Conservation (phyloP, 371 early-diverging fungal genomes). For the Chytridium lagenaria region DNA sequence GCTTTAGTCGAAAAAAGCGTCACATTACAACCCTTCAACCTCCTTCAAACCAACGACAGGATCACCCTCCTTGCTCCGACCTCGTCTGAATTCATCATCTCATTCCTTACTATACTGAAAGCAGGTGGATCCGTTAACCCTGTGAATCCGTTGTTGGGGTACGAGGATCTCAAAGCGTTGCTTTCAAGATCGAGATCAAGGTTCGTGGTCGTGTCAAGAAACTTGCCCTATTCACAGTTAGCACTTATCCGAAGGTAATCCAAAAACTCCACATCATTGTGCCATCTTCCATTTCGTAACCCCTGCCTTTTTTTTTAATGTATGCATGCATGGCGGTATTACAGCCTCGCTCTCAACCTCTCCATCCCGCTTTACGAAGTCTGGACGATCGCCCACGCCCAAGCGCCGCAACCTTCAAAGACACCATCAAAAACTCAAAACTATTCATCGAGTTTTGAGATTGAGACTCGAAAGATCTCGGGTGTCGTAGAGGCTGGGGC, state of each 20-base stretch:
- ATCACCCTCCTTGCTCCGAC: conserved; percentile 76
- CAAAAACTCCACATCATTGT: too few relatives aligned
- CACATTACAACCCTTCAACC: conserved; percentile 31
- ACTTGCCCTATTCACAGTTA: conserved; percentile 41
- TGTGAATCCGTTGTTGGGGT: conserved; percentile 76
- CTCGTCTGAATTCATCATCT: conserved; percentile 69
- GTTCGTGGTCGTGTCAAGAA: conserved; percentile 70
- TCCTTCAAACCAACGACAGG: conserved; percentile 63
- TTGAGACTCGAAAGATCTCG: conserved; percentile 19
- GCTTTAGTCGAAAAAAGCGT: conserved; percentile 14
- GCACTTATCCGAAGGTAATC: conserved; percentile 13
- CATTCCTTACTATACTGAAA: conserved; percentile 72
- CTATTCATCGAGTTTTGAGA: conserved; percentile 11
- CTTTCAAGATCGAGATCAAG: conserved; percentile 72
- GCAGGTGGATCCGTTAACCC: conserved; percentile 76
- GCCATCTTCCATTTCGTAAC: too few relatives aligned
- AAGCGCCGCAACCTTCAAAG: neutral
- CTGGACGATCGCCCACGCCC: conserved; percentile 4
- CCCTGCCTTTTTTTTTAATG: too few relatives aligned
- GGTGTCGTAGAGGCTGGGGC: conserved; percentile 2
- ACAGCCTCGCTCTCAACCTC: neutral
- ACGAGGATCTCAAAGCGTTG: conserved; percentile 79
- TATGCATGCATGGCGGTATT: too few relatives aligned
- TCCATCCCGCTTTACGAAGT: neutral
- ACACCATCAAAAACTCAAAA: neutral